These are phyloP conservation scores for Cucurbita pepo DNA, from an alignment of 306 rosid species.

Conservation along the genomic window DNA sequence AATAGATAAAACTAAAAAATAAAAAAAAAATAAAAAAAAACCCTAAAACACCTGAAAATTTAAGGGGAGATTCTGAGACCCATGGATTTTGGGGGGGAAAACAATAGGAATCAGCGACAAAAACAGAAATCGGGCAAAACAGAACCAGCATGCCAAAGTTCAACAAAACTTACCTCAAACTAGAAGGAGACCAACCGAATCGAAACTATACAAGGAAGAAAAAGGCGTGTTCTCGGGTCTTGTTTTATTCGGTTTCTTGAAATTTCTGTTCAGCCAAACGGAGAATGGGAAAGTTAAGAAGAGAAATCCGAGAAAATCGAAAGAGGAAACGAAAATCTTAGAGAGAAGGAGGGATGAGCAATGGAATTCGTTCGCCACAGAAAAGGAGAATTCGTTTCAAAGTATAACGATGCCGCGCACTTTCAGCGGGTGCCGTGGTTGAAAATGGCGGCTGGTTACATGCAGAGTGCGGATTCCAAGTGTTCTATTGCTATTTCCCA, in stretches of 20 bases:
- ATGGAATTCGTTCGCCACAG: not conserved
- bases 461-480: not conserved
- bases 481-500: not conserved
- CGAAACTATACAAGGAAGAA: not conserved
- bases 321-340: not conserved
- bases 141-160: not conserved
- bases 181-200: not conserved
- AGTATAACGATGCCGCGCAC: not conserved
- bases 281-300: not conserved
- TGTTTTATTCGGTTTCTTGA: not conserved
- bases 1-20: not conserved
- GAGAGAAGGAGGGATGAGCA: not conserved
- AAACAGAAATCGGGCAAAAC: not conserved
- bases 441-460: not conserved
- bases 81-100: not conserved
- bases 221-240: not conserved
- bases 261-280: not conserved
- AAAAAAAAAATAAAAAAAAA: not conserved
- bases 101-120: too few relatives aligned
- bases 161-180: not conserved
- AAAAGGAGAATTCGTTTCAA: not conserved
- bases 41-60: conserved; percentile 15
- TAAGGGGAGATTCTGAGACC: not conserved
- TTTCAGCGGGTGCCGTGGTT: not conserved
- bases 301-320: not conserved